Evolutionary conservation across 2,329 filamentous ascomycete species (phyloP), one percentile per base, ranked within the genome.

Genomic region (Eurotiales sp.): DNA sequence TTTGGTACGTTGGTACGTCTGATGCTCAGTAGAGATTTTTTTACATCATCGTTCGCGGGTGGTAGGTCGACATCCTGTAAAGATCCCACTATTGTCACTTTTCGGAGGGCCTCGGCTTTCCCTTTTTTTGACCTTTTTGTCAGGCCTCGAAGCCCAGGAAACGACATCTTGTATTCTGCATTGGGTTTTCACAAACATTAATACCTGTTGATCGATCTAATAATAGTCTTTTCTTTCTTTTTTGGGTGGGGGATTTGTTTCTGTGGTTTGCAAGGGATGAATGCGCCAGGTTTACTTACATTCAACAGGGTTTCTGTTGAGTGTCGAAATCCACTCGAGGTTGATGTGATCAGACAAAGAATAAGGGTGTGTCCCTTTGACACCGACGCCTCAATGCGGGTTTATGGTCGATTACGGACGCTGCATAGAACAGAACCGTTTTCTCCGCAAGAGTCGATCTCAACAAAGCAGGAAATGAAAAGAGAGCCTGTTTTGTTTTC

Each of bases 51-150:
- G 25, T 42, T 49, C 14, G 42, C 46, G 4, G 27, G 21, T 8
- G 47, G 52, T 25, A 54, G 30, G 8, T 25, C 14, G 15, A 51
- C 52, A 27, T 54, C 52, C 17, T 42, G 23, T 8, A 51, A 19
- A 19, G 32, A 45, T 17, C 41, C 17, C 11, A 54, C 47, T 6
- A 54, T 27, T 21, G 23, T 47, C n/a, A 51, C 47, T 12, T 50
- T 54, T 4, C 46, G 15, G 8, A 40, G 40, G n/a, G n/a, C 40
- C 5, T 29, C 12, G 11, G 29, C 23, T 30, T 50, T 50, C 4
- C 14, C 39, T 8, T 12, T 42, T n/a, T 19, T 37, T 15, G 29
- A 11, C 25, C 19, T 34, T 40, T 43, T 50, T 8, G 39, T 8
- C 42, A 42, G 17, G 8, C 14, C 12, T 17, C 32, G 21, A 4